Conservation (phyloP, 2,329 filamentous ascomycete genomes). For the Epichloe festucae region DNA sequence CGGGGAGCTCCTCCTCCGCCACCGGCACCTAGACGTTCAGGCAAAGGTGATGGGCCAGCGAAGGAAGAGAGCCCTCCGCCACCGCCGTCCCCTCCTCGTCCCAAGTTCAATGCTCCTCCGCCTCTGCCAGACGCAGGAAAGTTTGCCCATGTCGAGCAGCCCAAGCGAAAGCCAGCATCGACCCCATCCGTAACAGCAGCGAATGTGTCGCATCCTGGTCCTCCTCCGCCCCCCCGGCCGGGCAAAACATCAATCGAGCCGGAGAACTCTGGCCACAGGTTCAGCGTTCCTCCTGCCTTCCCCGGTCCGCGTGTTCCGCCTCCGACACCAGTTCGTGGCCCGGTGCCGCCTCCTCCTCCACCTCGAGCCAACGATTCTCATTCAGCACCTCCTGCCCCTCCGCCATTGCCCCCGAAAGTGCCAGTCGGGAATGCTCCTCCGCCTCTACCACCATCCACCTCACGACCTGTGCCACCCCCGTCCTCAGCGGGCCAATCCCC, state of each 20-base stretch:
- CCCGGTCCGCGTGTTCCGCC: slow-evolving; percentile 57
- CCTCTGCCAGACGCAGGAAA: slow-evolving; percentile 84
- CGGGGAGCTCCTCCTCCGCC: slow-evolving; percentile 19
- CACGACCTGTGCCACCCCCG: slow-evolving; percentile 40
- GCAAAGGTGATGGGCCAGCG: slow-evolving; percentile 46
- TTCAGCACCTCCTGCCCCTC: slow-evolving; percentile 21
- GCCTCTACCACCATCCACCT: slow-evolving; percentile 36
- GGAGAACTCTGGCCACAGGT: slow-evolving; percentile 42
- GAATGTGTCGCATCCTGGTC: slow-evolving; percentile 12
- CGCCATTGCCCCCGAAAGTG: slow-evolving; percentile 35
- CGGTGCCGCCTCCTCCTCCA: slow-evolving; percentile 60
- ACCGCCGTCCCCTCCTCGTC: slow-evolving; percentile 42
- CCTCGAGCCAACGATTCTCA: slow-evolving; percentile 24
- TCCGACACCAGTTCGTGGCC: slow-evolving; percentile 58
- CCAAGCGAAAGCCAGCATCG: slow-evolving; percentile 14
- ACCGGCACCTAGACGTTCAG: slow-evolving; percentile 44
- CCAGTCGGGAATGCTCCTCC: slow-evolving; percentile 32
- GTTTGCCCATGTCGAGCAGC: slow-evolving; percentile 47
- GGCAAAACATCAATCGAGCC: slow-evolving; percentile 58
- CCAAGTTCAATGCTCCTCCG: slow-evolving; percentile 72
- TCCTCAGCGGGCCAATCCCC: slow-evolving; percentile 24
- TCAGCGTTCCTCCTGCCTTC: slow-evolving; percentile 72
- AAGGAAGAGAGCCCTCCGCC: slow-evolving; percentile 58
- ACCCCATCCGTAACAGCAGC: background rate
- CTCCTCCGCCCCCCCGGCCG: slow-evolving; percentile 32